Evolutionary conservation across 352 stramenopile genomes (phyloP), one percentile per base, ranked within the genome.

Genomic region (Globisporangium cederbergense): DNA sequence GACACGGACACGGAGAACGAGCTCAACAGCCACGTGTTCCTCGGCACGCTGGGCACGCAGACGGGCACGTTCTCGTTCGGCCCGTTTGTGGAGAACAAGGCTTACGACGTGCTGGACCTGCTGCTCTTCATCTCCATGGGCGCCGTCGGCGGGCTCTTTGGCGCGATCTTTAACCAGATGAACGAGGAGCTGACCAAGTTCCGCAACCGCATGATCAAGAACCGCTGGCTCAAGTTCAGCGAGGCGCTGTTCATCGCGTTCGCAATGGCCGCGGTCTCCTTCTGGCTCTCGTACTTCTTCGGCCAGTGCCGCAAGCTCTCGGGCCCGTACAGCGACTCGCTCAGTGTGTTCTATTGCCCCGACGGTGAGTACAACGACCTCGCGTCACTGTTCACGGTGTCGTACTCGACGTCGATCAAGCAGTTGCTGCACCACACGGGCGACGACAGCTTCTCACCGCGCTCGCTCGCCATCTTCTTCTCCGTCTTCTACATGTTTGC

Each of bases 351-450:
- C 71, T 96, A 97, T 66, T 99, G 97, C 58, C 81, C 86, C 4
- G 68, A 95, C 3, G 97, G 91, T 38, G 76, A 99, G 65, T 99
- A 99, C 87, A 99, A 99, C 67, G 95, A 99, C 71, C 81, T 99
- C 34, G 97, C 97, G 2, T 97, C 90, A 63, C 77, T 99, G 97
- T 99, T 99, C 4, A 98, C 98, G 76, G 86, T 99, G 30, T 91
- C 90, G 18, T 92, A 59, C 90, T 95, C 38, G 96, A 99, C 76
- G 89, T 89, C 90, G 6, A 95, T 95, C 69, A 97, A 97, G 65
- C 92, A 99, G 68, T 78, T 99, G 16, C 99, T 99, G 73, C 97
- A 99, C 62, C 80, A 99, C 67, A 93, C 81, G 3, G 81, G 83
- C 36, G 77, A 88, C 49, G 72, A 71, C 0, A 98, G 92, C 36